These are phyloP conservation scores for Epicoccum nigrum DNA, from an alignment of 2,329 filamentous ascomycete species.

Conservation along the genomic window DNA sequence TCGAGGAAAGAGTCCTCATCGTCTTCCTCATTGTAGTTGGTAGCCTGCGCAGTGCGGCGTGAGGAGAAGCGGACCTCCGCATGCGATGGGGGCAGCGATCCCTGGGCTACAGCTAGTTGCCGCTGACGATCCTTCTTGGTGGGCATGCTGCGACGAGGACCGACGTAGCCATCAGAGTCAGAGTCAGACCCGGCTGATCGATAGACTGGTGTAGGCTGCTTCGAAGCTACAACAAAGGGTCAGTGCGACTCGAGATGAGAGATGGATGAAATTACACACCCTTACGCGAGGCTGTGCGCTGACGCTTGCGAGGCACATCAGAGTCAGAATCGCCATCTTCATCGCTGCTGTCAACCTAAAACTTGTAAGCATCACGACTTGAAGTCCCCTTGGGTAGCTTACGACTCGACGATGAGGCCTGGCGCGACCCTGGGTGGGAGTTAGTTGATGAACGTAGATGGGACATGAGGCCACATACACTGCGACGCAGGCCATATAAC, in stretches of 20 bases:
- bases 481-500: slow-evolving; percentile 90
- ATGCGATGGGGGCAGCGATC: slow-evolving; percentile 66
- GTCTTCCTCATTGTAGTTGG: slow-evolving; percentile 72
- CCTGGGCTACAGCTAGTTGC: slow-evolving; percentile 68
- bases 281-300: slow-evolving; percentile 67
- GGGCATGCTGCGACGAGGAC: slow-evolving; percentile 68
- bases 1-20: slow-evolving; percentile 63
- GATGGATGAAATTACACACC: slow-evolving; percentile 56
- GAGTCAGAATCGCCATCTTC: slow-evolving; percentile 75
- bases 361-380: slow-evolving; percentile 23
- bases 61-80: slow-evolving; percentile 92
- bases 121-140: slow-evolving; percentile 79
- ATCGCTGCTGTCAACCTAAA: slow-evolving; percentile 65
- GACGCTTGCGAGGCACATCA: slow-evolving; percentile 65
- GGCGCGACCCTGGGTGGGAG: slow-evolving; percentile 59
- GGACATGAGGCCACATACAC: slow-evolving; percentile 64
- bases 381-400: slow-evolving; percentile 40
- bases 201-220: slow-evolving; percentile 56
- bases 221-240: slow-evolving; percentile 60
- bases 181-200: slow-evolving; percentile 69
- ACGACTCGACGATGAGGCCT: slow-evolving; percentile 67
- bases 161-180: slow-evolving; percentile 72
- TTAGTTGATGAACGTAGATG: slow-evolving; percentile 39
- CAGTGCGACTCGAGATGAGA: slow-evolving; percentile 38
- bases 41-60: slow-evolving; percentile 77